Evolutionary conservation across 2,329 filamentous ascomycete species (phyloP).

Genomic region (Didymella exigua): DNA sequence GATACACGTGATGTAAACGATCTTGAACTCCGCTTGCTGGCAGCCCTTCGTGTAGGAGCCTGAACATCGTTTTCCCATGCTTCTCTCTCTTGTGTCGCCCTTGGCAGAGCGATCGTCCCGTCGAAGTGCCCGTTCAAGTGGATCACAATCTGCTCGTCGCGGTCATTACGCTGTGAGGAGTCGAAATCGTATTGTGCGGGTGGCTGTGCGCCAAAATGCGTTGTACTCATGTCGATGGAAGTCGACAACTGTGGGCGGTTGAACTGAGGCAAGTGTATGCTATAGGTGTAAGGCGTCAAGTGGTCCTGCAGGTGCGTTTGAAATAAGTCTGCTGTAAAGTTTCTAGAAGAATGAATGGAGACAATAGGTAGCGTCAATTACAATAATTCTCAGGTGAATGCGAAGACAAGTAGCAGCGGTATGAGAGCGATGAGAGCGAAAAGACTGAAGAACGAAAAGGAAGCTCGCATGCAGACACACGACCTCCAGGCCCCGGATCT

Average conservation of each 20-base stretch:
- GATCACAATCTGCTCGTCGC: slow-evolving; percentile 35
- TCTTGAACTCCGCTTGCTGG: slow-evolving; percentile 41
- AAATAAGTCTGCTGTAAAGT: background rate
- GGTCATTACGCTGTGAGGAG: slow-evolving; percentile 15
- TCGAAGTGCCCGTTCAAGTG: slow-evolving; percentile 35
- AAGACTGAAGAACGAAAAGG: slow-evolving; percentile 3
- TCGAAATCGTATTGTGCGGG: slow-evolving; percentile 1
- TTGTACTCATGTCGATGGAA: slow-evolving; percentile 1
- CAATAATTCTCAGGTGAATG: background rate
- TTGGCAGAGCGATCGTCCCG: slow-evolving; percentile 25
- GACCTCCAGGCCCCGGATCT: slow-evolving; percentile 6
- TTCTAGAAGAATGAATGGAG: background rate
- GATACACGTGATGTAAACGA: slow-evolving; percentile 45
- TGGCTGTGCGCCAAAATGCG: background rate
- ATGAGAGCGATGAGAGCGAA: slow-evolving; percentile 24
- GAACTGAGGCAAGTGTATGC: background rate
- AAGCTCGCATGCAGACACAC: slow-evolving; percentile 3
- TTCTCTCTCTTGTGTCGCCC: slow-evolving; percentile 21
- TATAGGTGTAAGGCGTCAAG: background rate
- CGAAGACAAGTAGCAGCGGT: slow-evolving; percentile 3
- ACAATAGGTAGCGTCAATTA: background rate
- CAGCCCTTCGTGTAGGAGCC: slow-evolving; percentile 32
- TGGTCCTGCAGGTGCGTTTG: background rate
- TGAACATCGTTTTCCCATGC: slow-evolving; percentile 36
- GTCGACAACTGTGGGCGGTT: too few relatives aligned